Evolutionary conservation across 352 stramenopile species (phyloP).

Genomic region (Phytophthora pinifolia): DNA sequence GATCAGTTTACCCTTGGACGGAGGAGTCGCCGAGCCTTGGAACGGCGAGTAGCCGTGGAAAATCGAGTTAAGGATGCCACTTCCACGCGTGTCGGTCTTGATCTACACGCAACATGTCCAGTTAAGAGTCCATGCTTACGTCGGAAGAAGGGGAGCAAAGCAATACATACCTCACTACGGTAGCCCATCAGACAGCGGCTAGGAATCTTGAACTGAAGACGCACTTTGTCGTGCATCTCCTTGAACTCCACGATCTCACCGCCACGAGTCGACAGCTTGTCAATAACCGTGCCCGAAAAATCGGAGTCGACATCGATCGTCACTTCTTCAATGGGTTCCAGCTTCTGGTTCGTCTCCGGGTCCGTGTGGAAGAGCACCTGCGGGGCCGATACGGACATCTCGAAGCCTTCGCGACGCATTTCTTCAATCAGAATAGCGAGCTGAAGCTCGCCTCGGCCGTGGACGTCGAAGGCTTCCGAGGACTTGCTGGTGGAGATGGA

Average conservation of each 20-base stretch:
- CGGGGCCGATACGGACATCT: constrained; percentile 97
- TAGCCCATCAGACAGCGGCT: constrained; percentile 97
- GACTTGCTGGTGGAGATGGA: constrained; percentile 86
- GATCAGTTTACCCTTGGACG: constrained; percentile 87
- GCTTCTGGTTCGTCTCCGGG: constrained; percentile 83
- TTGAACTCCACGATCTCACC: constrained; percentile 93
- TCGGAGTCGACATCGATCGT: constrained; percentile 97
- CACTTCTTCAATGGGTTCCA: constrained; percentile 92
- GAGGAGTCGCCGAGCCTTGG: constrained; percentile 65
- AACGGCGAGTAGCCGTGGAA: constrained; percentile 95
- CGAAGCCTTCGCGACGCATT: constrained; percentile 98
- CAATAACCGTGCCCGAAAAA: constrained; percentile 96
- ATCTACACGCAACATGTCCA: constrained; percentile 61
- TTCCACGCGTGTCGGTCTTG: constrained; percentile 94
- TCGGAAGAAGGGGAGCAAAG: not conserved
- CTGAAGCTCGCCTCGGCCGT: constrained; percentile 96
- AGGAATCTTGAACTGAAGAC: constrained; percentile 96
- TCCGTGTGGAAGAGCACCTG: constrained; percentile 93
- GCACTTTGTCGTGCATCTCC: constrained; percentile 91
- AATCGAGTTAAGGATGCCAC: constrained; percentile 96
- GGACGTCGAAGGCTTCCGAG: constrained; percentile 94
- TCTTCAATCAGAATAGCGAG: constrained; percentile 98
- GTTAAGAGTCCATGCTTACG: constrained; percentile 1
- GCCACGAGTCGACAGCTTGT: constrained; percentile 94
- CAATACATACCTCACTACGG: constrained; percentile 69